Base-by-base conservation (phyloP, 192 early-diverging fungal genomes). In the Backusella australiensis region DNA sequence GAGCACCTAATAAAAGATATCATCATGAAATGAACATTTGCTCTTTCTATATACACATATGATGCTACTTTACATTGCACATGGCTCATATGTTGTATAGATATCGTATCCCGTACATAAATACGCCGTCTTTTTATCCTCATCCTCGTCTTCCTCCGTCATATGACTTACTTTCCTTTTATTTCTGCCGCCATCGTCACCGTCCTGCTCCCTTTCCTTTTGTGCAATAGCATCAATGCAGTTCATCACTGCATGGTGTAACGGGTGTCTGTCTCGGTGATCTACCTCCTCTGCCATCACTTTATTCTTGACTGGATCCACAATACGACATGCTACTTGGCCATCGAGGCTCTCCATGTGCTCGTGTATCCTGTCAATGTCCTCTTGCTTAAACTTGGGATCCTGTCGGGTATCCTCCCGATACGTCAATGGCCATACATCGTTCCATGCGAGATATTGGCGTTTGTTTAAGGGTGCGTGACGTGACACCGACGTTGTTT, bases 31-130 rank as follows among this genome's bases (percentile, higher is more conserved):
- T 56, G 32, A 32, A 0, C 23, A 70, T 32, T 46, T 19, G 17
- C 17, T 52, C 23, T 19, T 3, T 41, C 0, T 29, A 15, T 2
- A 0, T 19, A 12, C 5, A 8, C n/a, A 23, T 14, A 34, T 52
- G 19, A 12, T 35, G 34, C 35, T 41, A 19, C 77, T 85, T 82
- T 83, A 91, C 96, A 97, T 98, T 21, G 89, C 88, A 67, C 96
- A 98, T 5, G 96, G 96, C 74, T 98, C 95, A 46, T 90, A 87
- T 14, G 89, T 86, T 44, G 94, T 69, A 83, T 93, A 98, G 34
- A 95, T 78, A 75, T 98, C 95, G 32, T 94, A 84, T 4, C 90
- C 94, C 11, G 89, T 95, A 75, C 94, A 96, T 26, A 97, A 79
- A 77, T 98, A 97, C 5, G 84, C 86, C 6, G 29, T 41, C 15